Evolutionary conservation across 2,329 filamentous ascomycete species (phyloP).

Genomic region (Nemania abortiva): DNA sequence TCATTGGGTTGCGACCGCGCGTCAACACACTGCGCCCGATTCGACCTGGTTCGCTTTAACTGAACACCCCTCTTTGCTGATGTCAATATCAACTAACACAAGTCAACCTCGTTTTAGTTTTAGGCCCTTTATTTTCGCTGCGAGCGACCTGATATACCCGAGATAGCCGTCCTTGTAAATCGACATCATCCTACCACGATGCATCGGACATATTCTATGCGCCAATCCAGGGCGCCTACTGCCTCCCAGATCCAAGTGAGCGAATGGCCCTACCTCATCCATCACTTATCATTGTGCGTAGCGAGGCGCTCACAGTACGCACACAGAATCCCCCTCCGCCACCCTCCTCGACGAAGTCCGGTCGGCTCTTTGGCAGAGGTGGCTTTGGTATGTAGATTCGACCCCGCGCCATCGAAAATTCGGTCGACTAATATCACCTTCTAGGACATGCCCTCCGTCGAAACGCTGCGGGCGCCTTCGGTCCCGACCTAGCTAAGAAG

Average conservation of each 20-base stretch:
- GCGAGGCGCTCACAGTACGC: constrained; percentile 24
- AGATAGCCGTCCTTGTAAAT: constrained; percentile 19
- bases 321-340: constrained; percentile 90
- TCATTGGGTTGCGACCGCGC: constrained; percentile 11
- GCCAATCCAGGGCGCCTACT: constrained; percentile 94
- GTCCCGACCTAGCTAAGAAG: constrained; percentile 94
- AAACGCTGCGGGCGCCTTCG: constrained; percentile 80
- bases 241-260: constrained; percentile 78
- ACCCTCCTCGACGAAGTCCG: constrained; percentile 88
- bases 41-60: not conserved
- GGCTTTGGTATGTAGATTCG: constrained; percentile 77
- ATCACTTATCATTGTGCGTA: not conserved
- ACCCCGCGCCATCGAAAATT: constrained; percentile 17
- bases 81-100: not conserved
- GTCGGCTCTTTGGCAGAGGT: constrained; percentile 86
- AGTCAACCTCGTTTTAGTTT: not conserved
- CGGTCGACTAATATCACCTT: constrained; percentile 28
- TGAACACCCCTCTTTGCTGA: not conserved
- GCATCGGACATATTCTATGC: constrained; percentile 99
- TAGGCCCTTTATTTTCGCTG: not conserved
- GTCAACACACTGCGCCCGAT: not conserved
- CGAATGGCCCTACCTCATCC: constrained; percentile 21
- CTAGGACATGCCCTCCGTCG: constrained; percentile 76
- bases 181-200: constrained; percentile 63
- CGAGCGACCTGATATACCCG: constrained; percentile 9